These are phyloP conservation scores for Cucurbita moschata DNA, from an alignment of 306 rosid species.

Conservation along the genomic window DNA sequence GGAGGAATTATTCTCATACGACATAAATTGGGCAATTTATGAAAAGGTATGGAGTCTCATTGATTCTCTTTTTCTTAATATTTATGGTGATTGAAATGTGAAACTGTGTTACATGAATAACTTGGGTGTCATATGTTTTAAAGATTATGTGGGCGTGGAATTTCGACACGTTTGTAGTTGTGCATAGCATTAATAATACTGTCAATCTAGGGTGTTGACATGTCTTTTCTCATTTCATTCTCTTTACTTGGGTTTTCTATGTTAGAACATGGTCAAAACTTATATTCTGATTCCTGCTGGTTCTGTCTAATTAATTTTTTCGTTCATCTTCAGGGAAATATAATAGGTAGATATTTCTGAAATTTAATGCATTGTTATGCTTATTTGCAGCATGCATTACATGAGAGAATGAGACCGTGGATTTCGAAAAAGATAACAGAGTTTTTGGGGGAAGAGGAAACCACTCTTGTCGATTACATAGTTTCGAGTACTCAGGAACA, in stretches of 20 bases:
- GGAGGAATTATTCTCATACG: constrained; percentile 87
- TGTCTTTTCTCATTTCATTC: not conserved
- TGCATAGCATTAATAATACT: not conserved
- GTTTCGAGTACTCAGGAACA: constrained; percentile 90
- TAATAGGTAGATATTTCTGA: no score
- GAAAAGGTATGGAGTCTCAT: constrained; percentile 44
- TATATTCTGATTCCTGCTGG: no score
- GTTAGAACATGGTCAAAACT: not conserved
- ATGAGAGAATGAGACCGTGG: constrained; percentile 97
- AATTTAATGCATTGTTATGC: not conserved
- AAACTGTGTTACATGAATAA: not conserved
- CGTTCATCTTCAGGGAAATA: no score
- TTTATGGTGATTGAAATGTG: no score
- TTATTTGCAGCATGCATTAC: constrained; percentile 56
- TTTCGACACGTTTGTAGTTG: not conserved
- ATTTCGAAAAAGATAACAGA: constrained; percentile 84
- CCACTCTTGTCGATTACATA: constrained; percentile 82
- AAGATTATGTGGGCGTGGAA: not conserved
- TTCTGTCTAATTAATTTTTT: no score
- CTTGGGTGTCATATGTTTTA: not conserved
- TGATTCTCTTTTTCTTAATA: not conserved
- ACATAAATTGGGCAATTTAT: constrained; percentile 80
- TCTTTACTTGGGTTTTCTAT: not conserved
- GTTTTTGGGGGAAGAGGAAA: constrained; percentile 91
- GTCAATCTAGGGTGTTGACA: not conserved